Percentiles rank a stretch among this genome's conserved stretches.
Evolutionary conservation across 148 eudicot species (phyloP).

Genomic region (Rhododendron vialii): DNA sequence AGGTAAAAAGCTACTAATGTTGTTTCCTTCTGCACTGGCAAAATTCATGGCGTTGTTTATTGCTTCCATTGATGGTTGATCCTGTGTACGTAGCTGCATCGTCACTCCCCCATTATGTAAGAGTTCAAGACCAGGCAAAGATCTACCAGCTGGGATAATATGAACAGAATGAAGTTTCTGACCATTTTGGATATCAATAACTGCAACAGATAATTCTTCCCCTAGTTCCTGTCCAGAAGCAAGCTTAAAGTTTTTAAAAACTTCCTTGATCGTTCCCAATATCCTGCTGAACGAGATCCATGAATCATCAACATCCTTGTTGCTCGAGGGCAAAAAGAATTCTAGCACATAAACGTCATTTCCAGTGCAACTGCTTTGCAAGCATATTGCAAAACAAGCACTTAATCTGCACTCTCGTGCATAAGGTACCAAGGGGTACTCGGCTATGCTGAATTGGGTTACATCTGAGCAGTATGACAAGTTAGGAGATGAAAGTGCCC

Average conservation of each 20-base stretch:
- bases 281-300: background rate
- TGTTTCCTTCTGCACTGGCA: background rate
- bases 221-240: slow-evolving; percentile 12
- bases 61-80: background rate
- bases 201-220: background rate
- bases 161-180: background rate
- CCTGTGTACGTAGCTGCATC: background rate
- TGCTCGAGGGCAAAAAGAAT: slow-evolving; percentile 11
- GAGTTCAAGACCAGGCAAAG: background rate
- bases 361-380: slow-evolving; percentile 17
- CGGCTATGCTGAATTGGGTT: slow-evolving; percentile 10
- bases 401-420: slow-evolving; percentile 17
- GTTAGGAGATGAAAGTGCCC: background rate
- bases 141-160: background rate
- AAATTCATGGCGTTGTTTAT: background rate
- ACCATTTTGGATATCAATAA: background rate
- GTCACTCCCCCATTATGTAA: background rate
- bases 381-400: slow-evolving; percentile 18
- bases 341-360: slow-evolving; percentile 18
- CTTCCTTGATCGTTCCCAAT: slow-evolving; percentile 10
- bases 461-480: slow-evolving; percentile 22
- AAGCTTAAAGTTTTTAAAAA: slow-evolving; percentile 10
- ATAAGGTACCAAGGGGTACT: slow-evolving; percentile 29
- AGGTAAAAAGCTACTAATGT: background rate
- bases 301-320: background rate